These are phyloP conservation scores for Cryphonectria nitschkei DNA, from an alignment of 2,329 filamentous ascomycete genomes.

Conservation along the genomic window DNA sequence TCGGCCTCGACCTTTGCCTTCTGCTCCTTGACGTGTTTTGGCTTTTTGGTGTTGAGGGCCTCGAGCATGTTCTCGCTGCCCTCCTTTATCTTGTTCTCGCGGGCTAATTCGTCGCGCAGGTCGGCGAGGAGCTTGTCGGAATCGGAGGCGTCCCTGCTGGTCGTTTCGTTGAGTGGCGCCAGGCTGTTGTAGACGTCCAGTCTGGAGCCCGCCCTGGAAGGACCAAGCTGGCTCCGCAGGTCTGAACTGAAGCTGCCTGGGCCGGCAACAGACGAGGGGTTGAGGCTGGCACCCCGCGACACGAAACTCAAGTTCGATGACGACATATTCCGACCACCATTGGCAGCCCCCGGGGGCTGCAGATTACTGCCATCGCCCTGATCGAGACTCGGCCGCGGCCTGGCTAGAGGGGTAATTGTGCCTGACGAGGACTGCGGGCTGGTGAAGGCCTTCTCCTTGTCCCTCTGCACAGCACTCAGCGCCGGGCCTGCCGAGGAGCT, in stretches of 20 bases:
- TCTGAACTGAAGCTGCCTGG: slow-evolving; percentile 91
- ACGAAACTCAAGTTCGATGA: slow-evolving; percentile 64
- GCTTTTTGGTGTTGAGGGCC: slow-evolving; percentile 90
- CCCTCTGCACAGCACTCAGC: slow-evolving; percentile 33
- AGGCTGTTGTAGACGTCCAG: slow-evolving; percentile 52
- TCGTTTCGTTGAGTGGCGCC: slow-evolving; percentile 67
- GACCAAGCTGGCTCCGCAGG: slow-evolving; percentile 71
- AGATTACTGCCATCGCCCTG: slow-evolving; percentile 54
- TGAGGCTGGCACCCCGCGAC: slow-evolving; percentile 70
- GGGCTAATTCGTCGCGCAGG: slow-evolving; percentile 84
- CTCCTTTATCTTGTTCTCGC: slow-evolving; percentile 97
- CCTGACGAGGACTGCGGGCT: slow-evolving; percentile 45
- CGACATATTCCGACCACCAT: slow-evolving; percentile 54
- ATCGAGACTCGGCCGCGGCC: slow-evolving; percentile 56
- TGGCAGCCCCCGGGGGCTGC: slow-evolving; percentile 49
- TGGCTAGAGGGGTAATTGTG: slow-evolving; percentile 41
- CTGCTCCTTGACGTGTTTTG: slow-evolving; percentile 91
- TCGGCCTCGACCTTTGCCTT: slow-evolving; percentile 81
- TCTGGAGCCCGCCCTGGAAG: slow-evolving; percentile 65
- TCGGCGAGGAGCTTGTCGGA: slow-evolving; percentile 75
- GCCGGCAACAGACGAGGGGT: slow-evolving; percentile 60
- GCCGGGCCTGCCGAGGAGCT: slow-evolving; percentile 57
- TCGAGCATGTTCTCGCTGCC: slow-evolving; percentile 98
- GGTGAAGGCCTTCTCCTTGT: slow-evolving; percentile 52
- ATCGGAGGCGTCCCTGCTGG: slow-evolving; percentile 49